Evolutionary conservation across 495 filamentous ascomycete species (phyloP).

Genomic region (Parathielavia hyrcaniae): DNA sequence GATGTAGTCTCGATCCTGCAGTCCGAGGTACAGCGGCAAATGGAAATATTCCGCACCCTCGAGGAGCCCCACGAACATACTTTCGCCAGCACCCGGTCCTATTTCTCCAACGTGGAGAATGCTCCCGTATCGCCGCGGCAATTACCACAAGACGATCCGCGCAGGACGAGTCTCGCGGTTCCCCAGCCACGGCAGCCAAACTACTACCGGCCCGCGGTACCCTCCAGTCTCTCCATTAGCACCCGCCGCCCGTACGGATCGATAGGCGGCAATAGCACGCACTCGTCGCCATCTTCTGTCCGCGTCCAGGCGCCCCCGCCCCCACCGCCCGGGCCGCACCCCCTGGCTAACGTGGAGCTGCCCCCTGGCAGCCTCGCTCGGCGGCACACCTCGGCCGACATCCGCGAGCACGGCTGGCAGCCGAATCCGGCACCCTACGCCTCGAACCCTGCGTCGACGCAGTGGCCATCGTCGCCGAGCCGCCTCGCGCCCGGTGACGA

Average conservation of each 20-base stretch:
- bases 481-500: constrained; percentile 54
- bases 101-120: constrained; percentile 69
- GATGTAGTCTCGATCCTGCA: constrained; percentile 68
- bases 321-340: constrained; percentile 64
- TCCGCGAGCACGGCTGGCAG: constrained; percentile 84
- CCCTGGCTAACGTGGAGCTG: constrained; percentile 66
- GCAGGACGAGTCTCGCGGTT: constrained; percentile 54
- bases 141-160: constrained; percentile 75
- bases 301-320: constrained; percentile 58
- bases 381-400: constrained; percentile 93
- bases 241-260: constrained; percentile 76
- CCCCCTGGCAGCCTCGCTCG: constrained; percentile 71
- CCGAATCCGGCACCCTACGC: constrained; percentile 60
- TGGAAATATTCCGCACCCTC: constrained; percentile 58
- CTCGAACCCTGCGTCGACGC: constrained; percentile 63
- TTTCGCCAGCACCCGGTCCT: constrained; percentile 68
- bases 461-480: constrained; percentile 84
- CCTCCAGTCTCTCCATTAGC: constrained; percentile 68
- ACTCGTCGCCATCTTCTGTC: constrained; percentile 66
- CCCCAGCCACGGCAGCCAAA: constrained; percentile 44
- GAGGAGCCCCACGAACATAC: constrained; percentile 74
- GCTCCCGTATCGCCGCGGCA: constrained; percentile 90
- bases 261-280: constrained; percentile 55
- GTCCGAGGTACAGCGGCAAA: constrained; percentile 76
- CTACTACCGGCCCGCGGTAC: constrained; percentile 68